Evolutionary conservation across 768 basidiomycete species (phyloP).

Genomic region (Amanita muscaria): DNA sequence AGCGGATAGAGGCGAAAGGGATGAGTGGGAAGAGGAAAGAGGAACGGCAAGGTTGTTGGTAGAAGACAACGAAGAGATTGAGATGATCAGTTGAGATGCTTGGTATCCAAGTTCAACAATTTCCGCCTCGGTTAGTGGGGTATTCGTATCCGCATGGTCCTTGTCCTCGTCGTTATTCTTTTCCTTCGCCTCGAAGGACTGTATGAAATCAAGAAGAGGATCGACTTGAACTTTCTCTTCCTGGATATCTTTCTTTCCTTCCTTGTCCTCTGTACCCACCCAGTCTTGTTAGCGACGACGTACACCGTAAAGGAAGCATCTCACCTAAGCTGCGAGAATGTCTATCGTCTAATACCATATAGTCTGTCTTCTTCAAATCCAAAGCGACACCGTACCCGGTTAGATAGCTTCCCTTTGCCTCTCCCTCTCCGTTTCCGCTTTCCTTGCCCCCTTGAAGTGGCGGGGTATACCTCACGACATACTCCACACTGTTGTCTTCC

Average conservation of each 20-base stretch:
- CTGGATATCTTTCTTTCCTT: conserved; percentile 1
- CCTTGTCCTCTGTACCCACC: not conserved
- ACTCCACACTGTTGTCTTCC: conserved; percentile 47
- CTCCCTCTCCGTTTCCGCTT: not conserved
- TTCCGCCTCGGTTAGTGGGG: conserved; percentile 44
- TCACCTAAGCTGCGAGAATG: conserved; percentile 22
- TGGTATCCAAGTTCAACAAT: conserved; percentile 62
- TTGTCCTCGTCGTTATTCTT: conserved; percentile 10
- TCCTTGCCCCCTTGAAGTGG: conserved; percentile 14
- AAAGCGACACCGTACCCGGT: conserved; percentile 89
- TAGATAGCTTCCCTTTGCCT: conserved; percentile 34
- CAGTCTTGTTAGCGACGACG: conserved; percentile 5
- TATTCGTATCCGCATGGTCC: conserved; percentile 24
- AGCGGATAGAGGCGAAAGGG: conserved; percentile 41
- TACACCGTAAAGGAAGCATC: not conserved
- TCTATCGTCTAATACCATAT: conserved; percentile 88
- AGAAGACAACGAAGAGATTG: conserved; percentile 12
- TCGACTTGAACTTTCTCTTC: not conserved
- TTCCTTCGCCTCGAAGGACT: conserved; percentile 28
- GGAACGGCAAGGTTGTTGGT: not conserved
- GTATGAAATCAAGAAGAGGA: conserved; percentile 5
- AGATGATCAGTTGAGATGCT: conserved; percentile 65
- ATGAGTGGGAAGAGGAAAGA: conserved; percentile 14
- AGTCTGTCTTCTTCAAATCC: conserved; percentile 96
- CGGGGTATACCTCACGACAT: conserved; percentile 67